These are phyloP conservation scores for Posidonia australis DNA, from an alignment of 106 monocot species.

Conservation along the genomic window DNA sequence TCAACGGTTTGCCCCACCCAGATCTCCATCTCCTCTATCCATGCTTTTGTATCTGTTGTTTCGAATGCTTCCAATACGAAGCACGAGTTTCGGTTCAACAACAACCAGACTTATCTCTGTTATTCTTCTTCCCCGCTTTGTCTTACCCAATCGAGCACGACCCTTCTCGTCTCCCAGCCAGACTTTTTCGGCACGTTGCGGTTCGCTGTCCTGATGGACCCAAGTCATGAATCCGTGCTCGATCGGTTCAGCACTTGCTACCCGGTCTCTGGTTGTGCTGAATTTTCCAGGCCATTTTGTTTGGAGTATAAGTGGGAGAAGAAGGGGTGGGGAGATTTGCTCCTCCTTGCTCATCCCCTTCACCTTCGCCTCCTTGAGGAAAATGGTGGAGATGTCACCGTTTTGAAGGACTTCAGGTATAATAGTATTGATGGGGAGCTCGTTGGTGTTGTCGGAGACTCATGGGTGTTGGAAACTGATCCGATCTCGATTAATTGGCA, in stretches of 20 bases:
- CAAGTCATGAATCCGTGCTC: slow-evolving; percentile 39
- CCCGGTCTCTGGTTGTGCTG: slow-evolving; percentile 63
- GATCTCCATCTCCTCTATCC: slow-evolving; percentile 39
- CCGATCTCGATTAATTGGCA: slow-evolving; percentile 63
- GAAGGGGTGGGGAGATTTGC: slow-evolving; percentile 67
- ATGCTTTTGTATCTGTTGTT: slow-evolving; percentile 40
- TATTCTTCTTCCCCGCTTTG: slow-evolving; percentile 71
- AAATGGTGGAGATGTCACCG: background rate
- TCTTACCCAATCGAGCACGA: slow-evolving; percentile 23
- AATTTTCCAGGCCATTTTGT: slow-evolving; percentile 35
- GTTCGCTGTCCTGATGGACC: slow-evolving; percentile 43
- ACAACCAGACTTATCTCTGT: slow-evolving; percentile 49
- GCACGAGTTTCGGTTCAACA: slow-evolving; percentile 49
- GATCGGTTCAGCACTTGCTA: slow-evolving; percentile 70
- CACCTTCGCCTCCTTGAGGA: slow-evolving; percentile 48
- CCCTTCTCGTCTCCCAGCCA: slow-evolving; percentile 15
- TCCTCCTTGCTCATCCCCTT: slow-evolving; percentile 81
- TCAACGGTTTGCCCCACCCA: slow-evolving; percentile 25
- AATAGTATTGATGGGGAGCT: slow-evolving; percentile 78
- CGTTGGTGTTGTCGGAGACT: slow-evolving; percentile 72
- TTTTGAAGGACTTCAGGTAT: slow-evolving; percentile 49
- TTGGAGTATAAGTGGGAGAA: slow-evolving; percentile 75
- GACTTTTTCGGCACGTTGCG: slow-evolving; percentile 50
- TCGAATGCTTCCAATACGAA: slow-evolving; percentile 49
- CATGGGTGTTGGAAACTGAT: slow-evolving; percentile 59